Base-by-base conservation (phyloP, 345 rosid genomes). In the Brassica incana region DNA sequence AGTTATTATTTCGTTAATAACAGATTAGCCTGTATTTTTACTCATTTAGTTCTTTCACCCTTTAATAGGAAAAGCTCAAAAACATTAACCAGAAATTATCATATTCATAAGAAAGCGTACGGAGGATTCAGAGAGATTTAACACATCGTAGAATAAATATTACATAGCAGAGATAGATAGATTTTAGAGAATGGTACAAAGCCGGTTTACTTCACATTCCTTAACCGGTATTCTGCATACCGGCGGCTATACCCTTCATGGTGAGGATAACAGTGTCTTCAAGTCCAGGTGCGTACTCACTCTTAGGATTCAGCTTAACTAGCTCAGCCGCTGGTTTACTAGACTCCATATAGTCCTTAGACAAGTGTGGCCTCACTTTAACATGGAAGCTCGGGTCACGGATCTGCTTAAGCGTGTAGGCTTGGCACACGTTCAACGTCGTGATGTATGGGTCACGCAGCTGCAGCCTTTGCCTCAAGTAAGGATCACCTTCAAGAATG, bases 181-280 rank as follows among this genome's bases (percentile, higher is more conserved):
- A 36, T 36, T 36, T 36, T 20, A 33, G 58, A 5, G 74, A 79
- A 78, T 32, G 23, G 23, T 33, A 73, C 65, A 67, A 73, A 73
- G 74, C 48, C 43, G 7, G 12, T 60, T 56, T 10, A 23, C 12
- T 11, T 2, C 5, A 67, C 14, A 38, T 10, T 35, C 50, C 74
- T 82, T 73, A 96, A 78, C 99, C 99, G 30, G 98, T 93, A 82
- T 96, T 96, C 81, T 93, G 98, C 92, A 92, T 43, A 33, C 98
- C 97, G 27, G 98, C 97, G 10, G 99, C 99, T 52, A 93, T 91
- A 69, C 99, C 99, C 89, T 96, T 96, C 97, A 92, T 93, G 62
- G 98, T 96, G 84, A 96, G 83, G 82, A 96, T 93, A 6, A 96
- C 87, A 18, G 98, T 93, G 74, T 93, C 99, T 83, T 93, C 98